phyloP scores from a whole-genome alignment of 164 flowering plant species.

The Magnolia sinica region DNA sequence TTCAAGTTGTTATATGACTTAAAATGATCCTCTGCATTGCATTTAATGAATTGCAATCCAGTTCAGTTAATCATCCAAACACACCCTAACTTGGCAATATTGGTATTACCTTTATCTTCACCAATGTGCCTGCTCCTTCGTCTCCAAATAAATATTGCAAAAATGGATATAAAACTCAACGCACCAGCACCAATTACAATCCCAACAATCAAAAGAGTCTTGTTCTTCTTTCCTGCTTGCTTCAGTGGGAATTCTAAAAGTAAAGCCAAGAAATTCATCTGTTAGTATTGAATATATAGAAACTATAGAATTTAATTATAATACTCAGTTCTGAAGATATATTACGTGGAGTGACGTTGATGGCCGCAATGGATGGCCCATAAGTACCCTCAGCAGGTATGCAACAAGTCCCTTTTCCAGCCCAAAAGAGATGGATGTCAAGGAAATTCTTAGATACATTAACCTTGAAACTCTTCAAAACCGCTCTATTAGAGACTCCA shows the following conservation, averaged over 20 bases:
- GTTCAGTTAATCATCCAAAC: neutral
- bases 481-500: slow-evolving; percentile 46
- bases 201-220: slow-evolving; percentile 59
- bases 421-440: slow-evolving; percentile 94
- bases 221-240: slow-evolving; percentile 26
- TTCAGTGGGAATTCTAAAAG: slow-evolving; percentile 49
- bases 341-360: slow-evolving; percentile 75
- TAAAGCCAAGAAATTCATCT: slow-evolving; percentile 24
- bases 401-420: slow-evolving; percentile 95
- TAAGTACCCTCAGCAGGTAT: slow-evolving; percentile 66
- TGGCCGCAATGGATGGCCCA: slow-evolving; percentile 86
- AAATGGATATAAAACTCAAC: slow-evolving; percentile 26
- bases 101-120: slow-evolving; percentile 52
- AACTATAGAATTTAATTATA: neutral
- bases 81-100: neutral
- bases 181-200: slow-evolving; percentile 42
- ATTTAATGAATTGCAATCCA: no score
- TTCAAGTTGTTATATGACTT: no score
- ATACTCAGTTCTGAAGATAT: neutral
- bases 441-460: slow-evolving; percentile 59
- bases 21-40: no score
- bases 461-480: slow-evolving; percentile 32
- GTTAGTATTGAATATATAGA: neutral
- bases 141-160: slow-evolving; percentile 27
- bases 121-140: slow-evolving; percentile 23